Evolutionary conservation across 2,329 filamentous ascomycete species (phyloP).

Genomic region (Botrytis deweyae): DNA sequence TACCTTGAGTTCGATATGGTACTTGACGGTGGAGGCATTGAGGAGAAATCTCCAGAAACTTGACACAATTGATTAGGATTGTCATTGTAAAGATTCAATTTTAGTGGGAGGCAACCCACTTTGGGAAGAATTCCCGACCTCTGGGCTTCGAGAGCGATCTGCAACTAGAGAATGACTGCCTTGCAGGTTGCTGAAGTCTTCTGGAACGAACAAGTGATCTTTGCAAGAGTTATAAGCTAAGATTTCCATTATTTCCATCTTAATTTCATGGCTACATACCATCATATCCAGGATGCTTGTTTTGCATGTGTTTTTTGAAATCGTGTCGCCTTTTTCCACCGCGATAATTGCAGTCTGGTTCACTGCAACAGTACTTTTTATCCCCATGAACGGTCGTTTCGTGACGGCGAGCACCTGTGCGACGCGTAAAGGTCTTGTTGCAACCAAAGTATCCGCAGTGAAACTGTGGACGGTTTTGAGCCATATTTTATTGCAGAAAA

Average conservation of each 20-base stretch:
- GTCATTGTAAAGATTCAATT: too few species aligned
- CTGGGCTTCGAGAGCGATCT: neutral
- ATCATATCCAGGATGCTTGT: conserved; percentile 20
- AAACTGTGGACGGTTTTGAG: neutral
- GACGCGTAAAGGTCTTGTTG: conserved; percentile 20
- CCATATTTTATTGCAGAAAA: conserved; percentile 4
- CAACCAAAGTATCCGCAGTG: conserved; percentile 18
- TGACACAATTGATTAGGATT: neutral
- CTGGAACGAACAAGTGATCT: conserved; percentile 20
- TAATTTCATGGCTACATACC: neutral
- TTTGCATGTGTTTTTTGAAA: conserved; percentile 18
- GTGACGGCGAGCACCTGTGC: conserved; percentile 18
- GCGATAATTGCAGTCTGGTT: conserved; percentile 20
- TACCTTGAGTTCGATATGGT: neutral
- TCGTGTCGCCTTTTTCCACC: conserved; percentile 20
- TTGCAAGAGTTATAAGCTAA: neutral
- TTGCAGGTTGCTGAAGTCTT: conserved; percentile 14
- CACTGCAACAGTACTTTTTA: conserved; percentile 18
- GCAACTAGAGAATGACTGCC: neutral
- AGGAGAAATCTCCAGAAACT: neutral
- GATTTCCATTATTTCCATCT: neutral
- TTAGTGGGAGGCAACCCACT: neutral
- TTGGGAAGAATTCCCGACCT: neutral
- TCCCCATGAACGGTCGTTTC: conserved; percentile 17
- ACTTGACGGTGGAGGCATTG: neutral